These are phyloP conservation scores for Sugiyamaella castrensis DNA, from an alignment of 1,139 yeast species.

Conservation along the genomic window DNA sequence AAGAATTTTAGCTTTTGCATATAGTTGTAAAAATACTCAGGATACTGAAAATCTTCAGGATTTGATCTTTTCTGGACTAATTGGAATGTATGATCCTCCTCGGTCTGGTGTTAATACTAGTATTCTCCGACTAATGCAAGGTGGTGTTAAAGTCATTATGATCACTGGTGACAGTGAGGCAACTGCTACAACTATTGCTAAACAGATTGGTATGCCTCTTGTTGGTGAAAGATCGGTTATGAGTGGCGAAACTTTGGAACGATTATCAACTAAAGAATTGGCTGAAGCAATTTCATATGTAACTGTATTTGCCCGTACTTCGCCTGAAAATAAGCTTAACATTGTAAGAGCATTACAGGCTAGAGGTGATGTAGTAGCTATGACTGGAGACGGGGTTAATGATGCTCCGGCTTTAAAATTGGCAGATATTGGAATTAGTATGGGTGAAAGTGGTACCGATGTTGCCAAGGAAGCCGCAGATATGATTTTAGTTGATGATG, in stretches of 20 bases:
- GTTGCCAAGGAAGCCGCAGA: slow-evolving; percentile 99
- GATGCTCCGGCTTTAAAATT: slow-evolving; percentile 98
- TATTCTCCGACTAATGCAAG: slow-evolving; percentile 69
- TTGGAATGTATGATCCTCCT: slow-evolving; percentile 98
- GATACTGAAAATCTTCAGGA: slow-evolving; percentile 45
- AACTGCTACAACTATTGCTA: slow-evolving; percentile 89
- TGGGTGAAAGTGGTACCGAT: slow-evolving; percentile 97
- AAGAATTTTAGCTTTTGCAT: slow-evolving; percentile 81
- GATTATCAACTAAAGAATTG: slow-evolving; percentile 64
- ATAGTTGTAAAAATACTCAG: slow-evolving; percentile 40
- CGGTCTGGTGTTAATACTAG: slow-evolving; percentile 76
- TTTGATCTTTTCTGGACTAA: slow-evolving; percentile 73
- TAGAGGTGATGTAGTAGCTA: slow-evolving; percentile 94
- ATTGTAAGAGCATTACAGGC: slow-evolving; percentile 89
- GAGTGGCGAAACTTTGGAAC: slow-evolving; percentile 79
- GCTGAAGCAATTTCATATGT: slow-evolving; percentile 75
- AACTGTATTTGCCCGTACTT: slow-evolving; percentile 91
- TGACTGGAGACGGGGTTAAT: slow-evolving; percentile 99
- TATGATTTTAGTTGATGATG: slow-evolving; percentile 96
- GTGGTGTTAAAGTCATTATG: slow-evolving; percentile 96
- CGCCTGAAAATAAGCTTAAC: slow-evolving; percentile 92
- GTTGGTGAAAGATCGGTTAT: slow-evolving; percentile 62
- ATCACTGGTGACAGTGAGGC: slow-evolving; percentile 94
- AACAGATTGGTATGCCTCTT: slow-evolving; percentile 87
- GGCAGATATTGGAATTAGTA: slow-evolving; percentile 96